Evolutionary conservation across 495 filamentous ascomycete genomes (phyloP), one percentile per base, ranked within the genome.

Genomic region (Podospora australis): DNA sequence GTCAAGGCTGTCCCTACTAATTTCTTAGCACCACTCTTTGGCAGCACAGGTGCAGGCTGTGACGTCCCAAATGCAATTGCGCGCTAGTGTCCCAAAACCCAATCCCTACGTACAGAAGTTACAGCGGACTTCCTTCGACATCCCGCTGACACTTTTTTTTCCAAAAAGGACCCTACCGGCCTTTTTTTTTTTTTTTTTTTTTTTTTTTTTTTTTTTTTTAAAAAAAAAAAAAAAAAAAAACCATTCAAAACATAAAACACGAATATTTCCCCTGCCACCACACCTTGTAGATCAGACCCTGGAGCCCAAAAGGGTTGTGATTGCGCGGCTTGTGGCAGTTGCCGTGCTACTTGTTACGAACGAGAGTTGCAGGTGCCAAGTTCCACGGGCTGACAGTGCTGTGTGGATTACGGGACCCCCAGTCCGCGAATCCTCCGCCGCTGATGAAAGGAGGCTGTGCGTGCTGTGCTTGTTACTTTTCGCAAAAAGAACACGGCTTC

Each of bases 381-480:
- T n/a, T n/a, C n/a, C n/a, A n/a, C n/a, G n/a, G n/a, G n/a, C n/a
- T n/a, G n/a, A n/a, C n/a, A n/a, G n/a, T n/a, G n/a, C n/a, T n/a
- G n/a, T n/a, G n/a, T n/a, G n/a, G n/a, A n/a, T n/a, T n/a, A n/a
- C n/a, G n/a, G n/a, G n/a, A n/a, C n/a, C n/a, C n/a, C 49, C 42
- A 30, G 42, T 44, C 20, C 11, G 24, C 49, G 46, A 44, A 48
- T 51, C 49, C 43, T 39, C 39, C 48, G 30, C 46, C 14, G 25
- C 36, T 46, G 29, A 24, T 47, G 36, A 44, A 52, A 55, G 53
- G 53, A 55, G 53, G 53, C 53, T 55, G 53, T 55, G 53, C 53
- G 45, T 34, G 38, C 39, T 10, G 13, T 36, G n/a, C 34, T 36
- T 36, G n/a, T n/a, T n/a, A n/a, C n/a, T n/a, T 36, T 14, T 34